A percentile compares a stretch with the other conserved stretches of the same genome.
phyloP scores from a whole-genome alignment of 2,329 filamentous ascomycete species.

The Colletotrichum melonis region DNA sequence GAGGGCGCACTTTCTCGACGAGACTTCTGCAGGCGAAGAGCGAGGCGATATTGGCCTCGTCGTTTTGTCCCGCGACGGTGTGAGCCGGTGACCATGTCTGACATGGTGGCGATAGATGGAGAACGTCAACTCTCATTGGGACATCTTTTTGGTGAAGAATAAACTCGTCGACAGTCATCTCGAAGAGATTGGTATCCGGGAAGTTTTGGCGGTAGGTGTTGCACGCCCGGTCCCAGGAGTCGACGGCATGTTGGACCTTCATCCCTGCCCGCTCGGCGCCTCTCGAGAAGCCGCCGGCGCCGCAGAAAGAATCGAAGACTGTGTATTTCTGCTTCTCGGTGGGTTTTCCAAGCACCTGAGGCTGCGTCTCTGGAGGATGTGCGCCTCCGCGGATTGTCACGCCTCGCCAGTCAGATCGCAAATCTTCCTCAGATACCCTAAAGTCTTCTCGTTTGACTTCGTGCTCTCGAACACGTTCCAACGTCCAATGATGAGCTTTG shows the following conservation, averaged over 20 bases:
- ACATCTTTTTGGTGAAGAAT: conserved; percentile 46
- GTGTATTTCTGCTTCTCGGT: conserved; percentile 64
- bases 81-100: conserved; percentile 81
- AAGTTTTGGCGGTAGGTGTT: conserved; percentile 71
- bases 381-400: conserved; percentile 52
- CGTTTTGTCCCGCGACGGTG: conserved; percentile 66
- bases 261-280: conserved; percentile 72
- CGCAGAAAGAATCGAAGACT: conserved; percentile 78
- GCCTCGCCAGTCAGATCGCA: conserved; percentile 52
- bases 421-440: conserved; percentile 42
- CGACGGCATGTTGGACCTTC: conserved; percentile 70
- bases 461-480: conserved; percentile 45
- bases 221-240: conserved; percentile 68
- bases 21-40: conserved; percentile 66
- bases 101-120: conserved; percentile 83
- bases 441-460: conserved; percentile 46
- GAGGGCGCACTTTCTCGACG: conserved; percentile 68
- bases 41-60: conserved; percentile 75
- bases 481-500: conserved; percentile 48
- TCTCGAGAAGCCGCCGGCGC: conserved; percentile 76
- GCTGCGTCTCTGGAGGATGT: background rate
- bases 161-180: conserved; percentile 61
- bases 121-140: conserved; percentile 68
- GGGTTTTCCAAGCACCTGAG: background rate
- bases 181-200: conserved; percentile 57